Evolutionary conservation across 495 filamentous ascomycete species (phyloP).

Genomic region (Sphaerosporella brunnea): DNA sequence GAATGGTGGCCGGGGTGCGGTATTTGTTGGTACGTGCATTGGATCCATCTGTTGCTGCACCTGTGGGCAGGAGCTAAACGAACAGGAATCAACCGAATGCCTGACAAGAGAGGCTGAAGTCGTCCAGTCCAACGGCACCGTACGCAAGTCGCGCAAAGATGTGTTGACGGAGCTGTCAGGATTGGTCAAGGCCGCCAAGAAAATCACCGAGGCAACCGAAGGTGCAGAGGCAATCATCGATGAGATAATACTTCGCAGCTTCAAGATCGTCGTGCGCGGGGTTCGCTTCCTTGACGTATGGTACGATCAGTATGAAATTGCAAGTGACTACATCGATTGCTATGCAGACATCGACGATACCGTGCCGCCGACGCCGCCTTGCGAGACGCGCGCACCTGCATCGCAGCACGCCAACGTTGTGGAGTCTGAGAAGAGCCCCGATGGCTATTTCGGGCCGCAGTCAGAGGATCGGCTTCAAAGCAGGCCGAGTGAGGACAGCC

Average conservation of each 20-base stretch:
- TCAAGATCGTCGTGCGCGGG: slow-evolving; percentile 79
- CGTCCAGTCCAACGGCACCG: slow-evolving; percentile 53
- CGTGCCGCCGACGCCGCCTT: slow-evolving; percentile 55
- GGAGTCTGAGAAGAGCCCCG: slow-evolving; percentile 9
- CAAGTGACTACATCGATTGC: slow-evolving; percentile 43
- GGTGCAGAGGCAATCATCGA: slow-evolving; percentile 58
- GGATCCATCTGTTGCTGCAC: slow-evolving; percentile 6
- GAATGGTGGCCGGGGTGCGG: slow-evolving; percentile 81
- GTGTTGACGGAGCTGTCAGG: slow-evolving; percentile 76
- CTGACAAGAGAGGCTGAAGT: slow-evolving; percentile 61
- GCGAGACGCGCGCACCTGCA: slow-evolving; percentile 31
- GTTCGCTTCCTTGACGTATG: slow-evolving; percentile 85
- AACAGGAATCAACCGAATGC: slow-evolving; percentile 76
- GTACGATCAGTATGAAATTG: slow-evolving; percentile 38
- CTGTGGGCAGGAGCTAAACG: slow-evolving; percentile 52
- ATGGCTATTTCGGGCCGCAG: slow-evolving; percentile 10
- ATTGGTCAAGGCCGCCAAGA: slow-evolving; percentile 72
- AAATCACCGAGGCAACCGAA: slow-evolving; percentile 26
- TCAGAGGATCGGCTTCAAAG: slow-evolving; percentile 12
- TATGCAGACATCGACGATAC: slow-evolving; percentile 28
- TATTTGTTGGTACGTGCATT: slow-evolving; percentile 57
- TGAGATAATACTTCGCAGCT: slow-evolving; percentile 82
- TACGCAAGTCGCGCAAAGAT: slow-evolving; percentile 67
- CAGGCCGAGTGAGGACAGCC: slow-evolving; percentile 9
- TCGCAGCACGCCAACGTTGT: slow-evolving; percentile 5